Evolutionary conservation across 306 rosid species (phyloP).

Genomic region (Acacia crassicarpa): DNA sequence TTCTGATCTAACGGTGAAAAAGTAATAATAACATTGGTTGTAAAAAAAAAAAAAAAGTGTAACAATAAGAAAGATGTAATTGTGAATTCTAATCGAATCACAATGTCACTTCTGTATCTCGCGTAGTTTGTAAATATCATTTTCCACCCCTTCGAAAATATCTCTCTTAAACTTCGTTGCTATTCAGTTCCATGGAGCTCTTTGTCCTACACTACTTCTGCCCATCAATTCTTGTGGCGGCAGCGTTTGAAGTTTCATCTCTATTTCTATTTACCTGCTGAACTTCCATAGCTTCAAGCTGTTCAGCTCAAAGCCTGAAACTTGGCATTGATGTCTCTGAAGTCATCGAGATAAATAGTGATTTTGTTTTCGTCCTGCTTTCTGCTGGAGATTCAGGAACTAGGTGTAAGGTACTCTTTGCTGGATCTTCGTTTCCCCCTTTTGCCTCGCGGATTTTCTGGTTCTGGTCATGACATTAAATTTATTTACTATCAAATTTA

Average conservation of each 20-base stretch:
- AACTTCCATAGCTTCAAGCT: not conserved
- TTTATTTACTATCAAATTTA: not conserved
- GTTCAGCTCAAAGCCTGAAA: not conserved
- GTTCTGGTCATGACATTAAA: constrained; percentile 5
- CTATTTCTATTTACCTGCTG: not conserved
- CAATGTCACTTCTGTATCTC: not conserved
- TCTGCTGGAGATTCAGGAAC: constrained; percentile 35
- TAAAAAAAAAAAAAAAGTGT: too few species aligned
- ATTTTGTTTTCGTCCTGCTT: not conserved
- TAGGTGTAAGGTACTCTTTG: constrained; percentile 40
- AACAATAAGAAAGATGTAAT: too few species aligned
- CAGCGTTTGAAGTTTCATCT: not conserved
- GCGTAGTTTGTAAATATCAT: constrained; percentile 18
- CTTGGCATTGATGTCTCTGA: constrained; percentile 37
- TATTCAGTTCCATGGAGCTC: constrained; percentile 19
- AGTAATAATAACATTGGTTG: too few species aligned
- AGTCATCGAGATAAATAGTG: constrained; percentile 41
- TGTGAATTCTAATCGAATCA: too few species aligned
- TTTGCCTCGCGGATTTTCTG: not conserved
- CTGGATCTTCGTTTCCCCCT: constrained; percentile 33
- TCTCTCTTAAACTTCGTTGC: constrained; percentile 8
- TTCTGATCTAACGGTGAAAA: too few species aligned
- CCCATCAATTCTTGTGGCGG: not conserved
- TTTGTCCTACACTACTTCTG: constrained; percentile 4
- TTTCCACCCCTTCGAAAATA: not conserved